These are phyloP conservation scores for Licmophora abbreviata DNA, from an alignment of 108 stramenopile species.

Conservation along the genomic window DNA sequence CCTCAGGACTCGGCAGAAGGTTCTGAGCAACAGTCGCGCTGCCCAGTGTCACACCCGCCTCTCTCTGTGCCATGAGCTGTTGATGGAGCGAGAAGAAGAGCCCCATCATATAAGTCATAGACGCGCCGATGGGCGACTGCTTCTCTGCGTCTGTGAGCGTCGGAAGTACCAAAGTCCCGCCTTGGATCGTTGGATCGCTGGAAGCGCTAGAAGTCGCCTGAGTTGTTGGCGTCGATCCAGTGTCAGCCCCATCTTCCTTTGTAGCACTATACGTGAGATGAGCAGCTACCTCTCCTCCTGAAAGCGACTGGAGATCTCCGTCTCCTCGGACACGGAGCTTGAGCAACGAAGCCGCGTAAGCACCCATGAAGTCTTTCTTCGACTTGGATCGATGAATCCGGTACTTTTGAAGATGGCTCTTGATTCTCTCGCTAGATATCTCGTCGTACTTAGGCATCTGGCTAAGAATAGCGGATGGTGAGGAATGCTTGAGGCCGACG, in stretches of 20 bases:
- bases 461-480: slow-evolving; percentile 86
- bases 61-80: slow-evolving; percentile 54
- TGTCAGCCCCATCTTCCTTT: slow-evolving; percentile 5
- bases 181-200: background rate
- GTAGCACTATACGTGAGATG: slow-evolving; percentile 37
- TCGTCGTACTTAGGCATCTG: slow-evolving; percentile 75
- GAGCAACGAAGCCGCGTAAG: slow-evolving; percentile 53
- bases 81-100: slow-evolving; percentile 70
- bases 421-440: slow-evolving; percentile 91
- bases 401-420: slow-evolving; percentile 94
- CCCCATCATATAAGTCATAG: slow-evolving; percentile 79
- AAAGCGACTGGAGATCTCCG: slow-evolving; percentile 17
- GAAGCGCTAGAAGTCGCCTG: background rate
- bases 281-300: slow-evolving; percentile 61
- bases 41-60: background rate
- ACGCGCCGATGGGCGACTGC: slow-evolving; percentile 58
- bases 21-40: background rate
- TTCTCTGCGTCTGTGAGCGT: slow-evolving; percentile 61
- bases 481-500: slow-evolving; percentile 88
- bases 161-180: slow-evolving; percentile 37
- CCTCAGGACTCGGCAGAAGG: background rate
- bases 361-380: slow-evolving; percentile 86
- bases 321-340: slow-evolving; percentile 36
- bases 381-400: slow-evolving; percentile 79
- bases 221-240: background rate